Evolutionary conservation across 208 protist species (phyloP), one percentile per base, ranked within the genome.

Genomic region (Trypanosoma mega): DNA sequence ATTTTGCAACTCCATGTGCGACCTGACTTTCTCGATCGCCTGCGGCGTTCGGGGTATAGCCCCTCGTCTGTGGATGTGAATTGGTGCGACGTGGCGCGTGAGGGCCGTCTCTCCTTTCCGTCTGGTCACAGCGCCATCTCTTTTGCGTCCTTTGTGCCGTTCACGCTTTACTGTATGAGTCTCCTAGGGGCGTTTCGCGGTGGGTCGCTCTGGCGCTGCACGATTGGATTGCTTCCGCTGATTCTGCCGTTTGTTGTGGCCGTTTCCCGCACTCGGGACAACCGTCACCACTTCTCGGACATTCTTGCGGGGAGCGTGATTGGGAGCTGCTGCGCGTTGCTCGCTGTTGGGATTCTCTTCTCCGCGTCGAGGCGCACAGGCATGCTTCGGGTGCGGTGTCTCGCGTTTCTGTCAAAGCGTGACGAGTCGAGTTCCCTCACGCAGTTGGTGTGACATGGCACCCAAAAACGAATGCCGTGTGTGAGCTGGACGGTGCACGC

Each of bases 231-330:
- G 6, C 33, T 72, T 12, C 76, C 76, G 20, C 26, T 84, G 12
- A 43, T 61, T 45, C 46, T 88, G 23, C 53, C 76, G 21, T 39
- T 74, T 43, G 23, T 50, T 27, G 70, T 90, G 23, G 71, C 83
- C 16, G 29, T 85, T 9, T 87, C 79, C 0, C 64, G 83, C 23
- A 90, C 83, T 2, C 43, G 48, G 26, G 79, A 87, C 66, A 78
- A 85, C 57, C 66, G 80, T 41, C 83, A 90, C 48, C 51, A 85
- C 68, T 87, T 80, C 54, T 68, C 64, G 51, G 83, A 90, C 54
- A 75, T 90, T 54, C 26, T 87, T 4, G 71, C 45, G 30, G 83
- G 83, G 23, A 57, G 67, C 34, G 0, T 80, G 5, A 80, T 90
- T 62, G 83, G 83, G 11, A 21, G 31, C 0, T 20, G 21, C 20